Evolutionary conservation across 2,329 filamentous ascomycete species (phyloP), one percentile per base, ranked within the genome.

Genomic region (Xylaria sp.): DNA sequence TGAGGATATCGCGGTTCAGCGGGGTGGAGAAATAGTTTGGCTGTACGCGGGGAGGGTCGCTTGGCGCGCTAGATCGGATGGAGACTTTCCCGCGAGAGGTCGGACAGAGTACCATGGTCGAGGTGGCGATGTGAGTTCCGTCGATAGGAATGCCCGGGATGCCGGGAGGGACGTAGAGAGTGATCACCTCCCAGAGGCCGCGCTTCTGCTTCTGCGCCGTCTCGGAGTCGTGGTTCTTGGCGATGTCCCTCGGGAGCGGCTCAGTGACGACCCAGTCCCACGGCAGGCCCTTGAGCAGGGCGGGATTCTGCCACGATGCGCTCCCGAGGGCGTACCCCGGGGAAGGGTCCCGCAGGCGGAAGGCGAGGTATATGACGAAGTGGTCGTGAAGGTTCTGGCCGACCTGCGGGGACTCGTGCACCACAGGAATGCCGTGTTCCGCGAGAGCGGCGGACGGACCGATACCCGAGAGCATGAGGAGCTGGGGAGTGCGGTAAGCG

Each of bases 401-500:
- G 1, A 71, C 68, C 8, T 70, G 52, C 0, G 64, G 61, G 1
- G 69, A 50, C 17, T 71, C 64, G 22, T 70, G 61, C 16, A 72
- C 63, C 19, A 68, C 62, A 2, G 66, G 60, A 37, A 76, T 72
- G 3, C 67, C 66, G 4, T 73, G 65, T 39, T 72, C 67, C 1
- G 62, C 37, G 1, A 73, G 61, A 6, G 60, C 50, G 1, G 64
- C 51, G 2, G 50, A 40, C 7, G 69, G 65, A 1, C 72, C 72
- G 22, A 74, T 63, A 1, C 71, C 71, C 6, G 71, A 73, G 7
- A 69, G 62, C 65, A 71, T 63, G 4, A 73, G 63, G 2, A 73
- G 9, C 43, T 73, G 65, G 0, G 71, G 71, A 0, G 68, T 71
- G 6, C 61, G 58, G 47, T 69, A 69, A 8, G 66, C 54, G 6